Percentiles rank a stretch among this genome's conserved stretches.
phyloP scores from a whole-genome alignment of 768 basidiomycete species.

The Auricularia sp. region DNA sequence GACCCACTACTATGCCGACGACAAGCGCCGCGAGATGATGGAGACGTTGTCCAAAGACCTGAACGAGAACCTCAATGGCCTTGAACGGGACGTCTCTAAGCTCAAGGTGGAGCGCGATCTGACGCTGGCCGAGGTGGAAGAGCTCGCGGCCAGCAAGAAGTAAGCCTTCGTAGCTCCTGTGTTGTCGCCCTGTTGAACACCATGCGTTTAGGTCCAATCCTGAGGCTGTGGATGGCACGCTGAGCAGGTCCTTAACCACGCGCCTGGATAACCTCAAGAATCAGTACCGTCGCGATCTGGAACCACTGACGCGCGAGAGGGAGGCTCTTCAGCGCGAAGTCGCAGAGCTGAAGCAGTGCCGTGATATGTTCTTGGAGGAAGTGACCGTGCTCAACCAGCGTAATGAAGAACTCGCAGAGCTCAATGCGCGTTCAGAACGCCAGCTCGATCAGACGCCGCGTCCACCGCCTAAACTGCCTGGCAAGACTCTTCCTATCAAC shows the following conservation, averaged over 20 bases:
- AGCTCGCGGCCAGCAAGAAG: constrained; percentile 68
- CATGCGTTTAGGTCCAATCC: constrained; percentile 4
- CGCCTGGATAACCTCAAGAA: constrained; percentile 80
- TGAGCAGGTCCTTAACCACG: constrained; percentile 63
- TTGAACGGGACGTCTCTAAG: constrained; percentile 81
- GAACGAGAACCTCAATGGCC: constrained; percentile 56
- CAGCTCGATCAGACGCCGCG: constrained; percentile 45
- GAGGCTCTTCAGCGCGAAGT: constrained; percentile 75
- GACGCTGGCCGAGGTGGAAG: constrained; percentile 86
- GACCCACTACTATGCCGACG: constrained; percentile 75
- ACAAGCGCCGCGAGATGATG: constrained; percentile 64
- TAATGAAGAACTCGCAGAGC: constrained; percentile 86
- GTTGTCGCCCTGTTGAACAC: background rate
- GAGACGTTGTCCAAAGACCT: constrained; percentile 73
- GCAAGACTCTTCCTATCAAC: background rate
- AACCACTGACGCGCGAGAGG: constrained; percentile 72
- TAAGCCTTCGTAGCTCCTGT: constrained; percentile 24
- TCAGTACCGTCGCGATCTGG: constrained; percentile 79
- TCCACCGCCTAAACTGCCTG: background rate
- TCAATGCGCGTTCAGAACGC: constrained; percentile 72
- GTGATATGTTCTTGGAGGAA: constrained; percentile 85
- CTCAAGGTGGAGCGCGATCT: constrained; percentile 86
- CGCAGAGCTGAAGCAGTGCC: constrained; percentile 71
- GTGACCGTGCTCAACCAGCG: constrained; percentile 80
- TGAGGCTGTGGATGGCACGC: constrained; percentile 16